Evolutionary conservation across 1,284 basidiomycete genomes (phyloP), one percentile per base, ranked within the genome.

Genomic region (Malassezia nana): DNA sequence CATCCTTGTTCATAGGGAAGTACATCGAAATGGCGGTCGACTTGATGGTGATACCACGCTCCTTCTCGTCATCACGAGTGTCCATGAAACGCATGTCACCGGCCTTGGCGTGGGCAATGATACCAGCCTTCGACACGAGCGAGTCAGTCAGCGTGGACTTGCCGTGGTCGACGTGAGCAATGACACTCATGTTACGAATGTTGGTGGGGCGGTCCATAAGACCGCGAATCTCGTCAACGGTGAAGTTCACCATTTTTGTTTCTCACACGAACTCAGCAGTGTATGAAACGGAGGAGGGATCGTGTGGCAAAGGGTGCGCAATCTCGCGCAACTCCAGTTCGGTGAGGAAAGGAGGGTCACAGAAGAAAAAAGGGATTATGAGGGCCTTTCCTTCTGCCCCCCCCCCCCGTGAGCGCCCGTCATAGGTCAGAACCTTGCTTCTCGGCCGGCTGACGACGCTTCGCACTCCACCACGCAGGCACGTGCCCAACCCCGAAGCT

Each of bases 21-120:
- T 94, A 96, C 94, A 98, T 98, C 59, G 94, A 95, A 77, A 98
- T 96, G 75, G 92, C 94, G 43, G 94, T 99, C 45, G 94, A 98
- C 80, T 99, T 99, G 81, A 99, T 99, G 58, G 94, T 99, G 75
- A 99, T 99, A 82, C 94, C 94, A 80, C 94, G 91, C 78, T 98
- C 94, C 77, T 95, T 98, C 81, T 99, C 94, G 76, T 99, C 94
- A 38, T 87, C 84, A 81, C 92, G 71, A 69, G 94, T 98, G 78
- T 99, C 92, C 65, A 89, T 98, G 77, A 92, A 95, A 69, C 94
- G 89, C 82, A 87, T 82, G 65, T 96, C 91, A 78, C 71, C 92
- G 63, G 94, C 90, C 78, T 95, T 95, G 74, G 89, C 80, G 54
- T 81, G 79, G 68, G 94, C 92, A 74, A 99, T 96, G 77, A 99